Evolutionary conservation across 305 asterid species (phyloP), one percentile per base, ranked within the genome.

Genomic region (Plantago coronopus): DNA sequence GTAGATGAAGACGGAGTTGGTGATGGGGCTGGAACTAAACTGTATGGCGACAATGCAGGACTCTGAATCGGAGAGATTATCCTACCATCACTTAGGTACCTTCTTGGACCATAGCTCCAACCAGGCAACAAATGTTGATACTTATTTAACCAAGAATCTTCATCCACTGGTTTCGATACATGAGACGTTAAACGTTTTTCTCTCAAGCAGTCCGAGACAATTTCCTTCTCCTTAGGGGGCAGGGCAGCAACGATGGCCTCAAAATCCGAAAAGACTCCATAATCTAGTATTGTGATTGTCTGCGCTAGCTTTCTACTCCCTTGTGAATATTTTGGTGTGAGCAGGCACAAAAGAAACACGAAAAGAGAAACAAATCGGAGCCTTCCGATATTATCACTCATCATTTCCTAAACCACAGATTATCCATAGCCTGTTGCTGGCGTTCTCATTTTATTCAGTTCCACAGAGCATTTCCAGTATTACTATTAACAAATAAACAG

Each of bases 221-320:
- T 67, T 53, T 64, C 70, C 72, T 72, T 72, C 25, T 56, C 66
- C 42, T 66, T 57, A n/a, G 66, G 68, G 54, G 65, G 65, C 23
- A 72, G 65, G 63, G 66, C 78, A 23, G 62, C 69, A 47, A 46
- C 48, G 18, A 79, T 56, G 44, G 64, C 81, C 59, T 59, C 73
- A 59, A 48, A 37, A 58, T 68, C 63, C 72, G 57, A 55, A 38
- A 76, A 68, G 65, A 59, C 58, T 48, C 66, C 75, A 58, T 60
- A 17, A 10, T 68, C 76, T 14, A 54, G 29, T 49, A 64, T 54
- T 66, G 71, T 79, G 54, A 64, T 54, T 66, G 71, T 79, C 50
- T 72, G 80, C 4, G 74, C 80, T 55, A 79, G 69, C 72, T 82
- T 83, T 71, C 82, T 70, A 72, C 71, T 72, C 11, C 85, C 86